phyloP scores from a whole-genome alignment of 257 asterid species.

The Oldenlandia corymbosa region DNA sequence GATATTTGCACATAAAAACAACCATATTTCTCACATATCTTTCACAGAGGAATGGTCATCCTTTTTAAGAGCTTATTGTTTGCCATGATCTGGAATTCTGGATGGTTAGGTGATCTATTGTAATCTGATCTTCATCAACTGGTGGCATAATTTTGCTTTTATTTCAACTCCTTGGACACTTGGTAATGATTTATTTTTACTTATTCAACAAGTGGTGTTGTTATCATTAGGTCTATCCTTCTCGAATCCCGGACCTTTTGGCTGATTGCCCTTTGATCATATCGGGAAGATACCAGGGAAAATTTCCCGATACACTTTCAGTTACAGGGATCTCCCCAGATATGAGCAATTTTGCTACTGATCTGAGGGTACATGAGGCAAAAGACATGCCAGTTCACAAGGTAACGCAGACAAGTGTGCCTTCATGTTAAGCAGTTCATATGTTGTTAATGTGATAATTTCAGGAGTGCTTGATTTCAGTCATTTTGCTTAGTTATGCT shows the following conservation, averaged over 20 bases:
- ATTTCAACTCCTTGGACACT: neutral
- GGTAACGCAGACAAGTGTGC: conserved; percentile 38
- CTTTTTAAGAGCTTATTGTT: neutral
- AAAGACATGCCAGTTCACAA: conserved; percentile 59
- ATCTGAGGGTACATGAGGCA: conserved; percentile 60
- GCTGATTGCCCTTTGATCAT: conserved; percentile 66
- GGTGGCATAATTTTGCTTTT: neutral
- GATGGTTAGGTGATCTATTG: neutral
- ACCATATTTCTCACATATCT: neutral
- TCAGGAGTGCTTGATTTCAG: neutral
- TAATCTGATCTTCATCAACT: neutral
- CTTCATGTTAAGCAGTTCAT: conserved; percentile 8
- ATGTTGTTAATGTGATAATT: neutral
- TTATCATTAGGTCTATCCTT: conserved; percentile 62
- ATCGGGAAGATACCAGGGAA: conserved; percentile 82
- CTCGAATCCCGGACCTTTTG: conserved; percentile 79
- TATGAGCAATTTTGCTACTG: conserved; percentile 42
- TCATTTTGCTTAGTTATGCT: conserved; percentile 4
- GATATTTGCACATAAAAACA: neutral
- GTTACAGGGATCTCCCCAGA: conserved; percentile 59
- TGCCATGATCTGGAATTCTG: no score
- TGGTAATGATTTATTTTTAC: neutral
- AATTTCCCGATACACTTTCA: conserved; percentile 55
- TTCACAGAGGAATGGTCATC: neutral
- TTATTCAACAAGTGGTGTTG: neutral